phyloP scores from a whole-genome alignment of 768 basidiomycete genomes.

The Lanmaoa rubissima region DNA sequence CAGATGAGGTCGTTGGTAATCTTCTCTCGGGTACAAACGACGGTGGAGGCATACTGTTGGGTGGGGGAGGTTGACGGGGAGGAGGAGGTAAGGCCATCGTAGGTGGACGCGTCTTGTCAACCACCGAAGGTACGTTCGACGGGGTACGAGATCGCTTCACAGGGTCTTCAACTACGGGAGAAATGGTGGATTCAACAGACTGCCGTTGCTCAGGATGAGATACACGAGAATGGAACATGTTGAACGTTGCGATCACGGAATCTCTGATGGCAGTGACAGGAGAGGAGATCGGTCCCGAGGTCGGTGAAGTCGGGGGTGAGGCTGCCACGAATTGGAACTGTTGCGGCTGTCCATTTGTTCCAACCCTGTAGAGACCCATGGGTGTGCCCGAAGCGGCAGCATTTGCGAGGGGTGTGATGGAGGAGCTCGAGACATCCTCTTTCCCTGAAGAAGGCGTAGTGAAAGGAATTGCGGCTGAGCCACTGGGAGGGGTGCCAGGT shows the following conservation, averaged over 20 bases:
- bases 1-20: slow-evolving; percentile 40
- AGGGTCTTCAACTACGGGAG: slow-evolving; percentile 48
- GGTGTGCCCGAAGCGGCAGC: slow-evolving; percentile 32
- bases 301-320: slow-evolving; percentile 35
- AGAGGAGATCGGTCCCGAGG: slow-evolving; percentile 31
- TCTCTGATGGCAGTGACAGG: slow-evolving; percentile 49
- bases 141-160: slow-evolving; percentile 58
- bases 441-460: slow-evolving; percentile 24
- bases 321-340: slow-evolving; percentile 65
- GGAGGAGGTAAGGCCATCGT: slow-evolving; percentile 84
- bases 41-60: slow-evolving; percentile 71
- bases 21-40: slow-evolving; percentile 71
- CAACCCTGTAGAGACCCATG: slow-evolving; percentile 55
- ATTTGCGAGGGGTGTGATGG: slow-evolving; percentile 34
- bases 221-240: slow-evolving; percentile 45
- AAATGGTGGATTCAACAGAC: slow-evolving; percentile 70
- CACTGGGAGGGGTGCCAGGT: slow-evolving; percentile 32
- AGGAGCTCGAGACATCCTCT: slow-evolving; percentile 29
- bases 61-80: slow-evolving; percentile 71
- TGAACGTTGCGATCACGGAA: slow-evolving; percentile 44
- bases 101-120: slow-evolving; percentile 81
- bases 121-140: slow-evolving; percentile 50
- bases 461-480: slow-evolving; percentile 25
- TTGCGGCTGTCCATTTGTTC: slow-evolving; percentile 53
- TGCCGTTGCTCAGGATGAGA: slow-evolving; percentile 60